Evolutionary conservation across 2,329 filamentous ascomycete genomes (phyloP), one percentile per base, ranked within the genome.

Genomic region (Trichoderma atrobrunneum): DNA sequence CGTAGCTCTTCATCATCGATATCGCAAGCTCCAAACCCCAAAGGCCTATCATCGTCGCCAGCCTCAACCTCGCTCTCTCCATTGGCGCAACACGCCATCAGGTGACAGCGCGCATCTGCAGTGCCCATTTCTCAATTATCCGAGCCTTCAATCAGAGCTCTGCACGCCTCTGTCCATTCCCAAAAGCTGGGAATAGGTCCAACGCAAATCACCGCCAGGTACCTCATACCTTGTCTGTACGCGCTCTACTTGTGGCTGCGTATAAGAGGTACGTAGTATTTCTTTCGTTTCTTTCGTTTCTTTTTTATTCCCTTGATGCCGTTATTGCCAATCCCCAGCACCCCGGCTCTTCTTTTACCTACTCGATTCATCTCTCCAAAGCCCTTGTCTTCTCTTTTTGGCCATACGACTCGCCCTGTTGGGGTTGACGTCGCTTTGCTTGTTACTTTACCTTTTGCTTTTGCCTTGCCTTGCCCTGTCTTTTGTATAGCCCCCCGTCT

Each of bases 21-120:
- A 32, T 78, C 80, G 72, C 71, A 30, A 65, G 60, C 78, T 80
- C 80, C 80, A 83, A 77, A 82, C 80, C 32, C 79, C 78, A 76
- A 77, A 84, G 78, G 83, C 86, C 87, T 88, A 87, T 88, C 85
- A 87, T 79, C 80, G 80, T 83, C 81, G 78, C 78, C 78, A 85
- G 77, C 81, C 76, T 81, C 79, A 73, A 74, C 77, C 76, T 85
- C 80, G 79, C 75, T 76, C 68, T 80, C 80, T 80, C 77, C 77
- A 88, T 88, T 88, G 87, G 77, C 80, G 75, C 78, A 72, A 59
- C 73, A 72, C 73, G 72, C 76, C 76, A 82, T 88, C 87, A 87
- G 86, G 85, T 88, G 87, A 88, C 87, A 76, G 74, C 68, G 74
- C 74, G 73, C 77, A 74, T 73, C 79, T 80, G 79, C 79, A 79